Evolutionary conservation across 768 basidiomycete genomes (phyloP).

Genomic region (Fomitopsis serialis): DNA sequence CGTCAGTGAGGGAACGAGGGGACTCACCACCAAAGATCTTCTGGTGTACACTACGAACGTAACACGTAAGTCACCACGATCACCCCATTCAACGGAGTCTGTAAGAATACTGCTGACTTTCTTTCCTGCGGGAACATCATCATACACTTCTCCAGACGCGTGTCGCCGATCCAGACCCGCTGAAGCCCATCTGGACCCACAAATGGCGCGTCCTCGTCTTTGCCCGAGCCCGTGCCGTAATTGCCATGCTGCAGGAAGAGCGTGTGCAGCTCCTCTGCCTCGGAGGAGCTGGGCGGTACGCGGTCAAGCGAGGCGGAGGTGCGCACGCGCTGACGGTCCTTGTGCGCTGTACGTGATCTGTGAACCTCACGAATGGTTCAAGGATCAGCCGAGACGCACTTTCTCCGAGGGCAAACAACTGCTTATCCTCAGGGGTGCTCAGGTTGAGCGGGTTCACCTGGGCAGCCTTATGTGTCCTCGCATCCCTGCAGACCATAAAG

Average conservation of each 20-base stretch:
- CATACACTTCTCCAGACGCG: conserved; percentile 60
- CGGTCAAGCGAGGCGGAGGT: conserved; percentile 58
- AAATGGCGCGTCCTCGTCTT: conserved; percentile 26
- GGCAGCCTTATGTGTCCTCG: conserved; percentile 55
- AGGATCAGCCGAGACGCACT: conserved; percentile 32
- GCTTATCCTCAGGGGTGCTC: conserved; percentile 55
- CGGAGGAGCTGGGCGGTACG: conserved; percentile 67
- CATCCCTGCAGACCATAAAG: conserved; percentile 82
- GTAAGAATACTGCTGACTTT: conserved; percentile 44
- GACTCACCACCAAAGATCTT: conserved; percentile 73
- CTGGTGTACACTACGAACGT: conserved; percentile 55
- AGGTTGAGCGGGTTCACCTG: conserved; percentile 60
- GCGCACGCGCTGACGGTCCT: conserved; percentile 46
- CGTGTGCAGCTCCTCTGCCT: conserved; percentile 64
- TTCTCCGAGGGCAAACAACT: conserved; percentile 62
- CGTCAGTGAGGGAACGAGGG: not conserved
- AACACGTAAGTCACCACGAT: not conserved
- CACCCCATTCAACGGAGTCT: not conserved
- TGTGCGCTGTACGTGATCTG: conserved; percentile 41
- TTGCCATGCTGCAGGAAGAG: conserved; percentile 60
- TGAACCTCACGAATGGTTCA: not conserved
- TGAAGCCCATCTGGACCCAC: conserved; percentile 28
- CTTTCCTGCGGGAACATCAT: conserved; percentile 85
- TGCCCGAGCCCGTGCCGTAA: conserved; percentile 32
- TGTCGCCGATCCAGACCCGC: conserved; percentile 72